phyloP scores from a whole-genome alignment of 257 asterid genomes.

The Ehretia macrophylla region DNA sequence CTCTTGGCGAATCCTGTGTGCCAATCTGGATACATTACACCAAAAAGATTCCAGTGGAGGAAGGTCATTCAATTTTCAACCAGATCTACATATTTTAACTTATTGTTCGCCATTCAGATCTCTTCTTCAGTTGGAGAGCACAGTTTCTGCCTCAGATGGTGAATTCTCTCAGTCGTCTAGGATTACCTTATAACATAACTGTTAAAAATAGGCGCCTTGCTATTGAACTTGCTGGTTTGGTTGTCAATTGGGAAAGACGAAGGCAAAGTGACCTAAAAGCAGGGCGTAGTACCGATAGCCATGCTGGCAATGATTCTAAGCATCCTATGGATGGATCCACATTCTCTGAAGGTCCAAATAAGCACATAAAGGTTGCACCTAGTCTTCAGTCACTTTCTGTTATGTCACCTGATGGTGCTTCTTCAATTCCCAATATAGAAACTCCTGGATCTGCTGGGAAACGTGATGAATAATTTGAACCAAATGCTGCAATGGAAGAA shows the following conservation, averaged over 20 bases:
- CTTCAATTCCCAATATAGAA: slow-evolving; percentile 89
- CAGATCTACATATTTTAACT: slow-evolving; percentile 99
- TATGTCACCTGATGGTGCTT: slow-evolving; percentile 95
- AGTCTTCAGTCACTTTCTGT: slow-evolving; percentile 90
- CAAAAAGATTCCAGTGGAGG: slow-evolving; percentile 94
- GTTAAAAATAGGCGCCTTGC: slow-evolving; percentile 99
- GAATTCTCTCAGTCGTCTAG: slow-evolving; percentile 96
- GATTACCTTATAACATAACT: slow-evolving; percentile 90
- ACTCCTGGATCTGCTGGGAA: slow-evolving; percentile 93
- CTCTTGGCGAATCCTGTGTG: slow-evolving; percentile 98
- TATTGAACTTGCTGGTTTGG: slow-evolving; percentile 99
- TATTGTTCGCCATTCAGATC: slow-evolving; percentile 97
- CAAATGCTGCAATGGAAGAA: slow-evolving; percentile 99
- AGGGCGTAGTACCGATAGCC: slow-evolving; percentile 54
- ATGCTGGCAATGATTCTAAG: slow-evolving; percentile 55
- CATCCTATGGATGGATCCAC: slow-evolving; percentile 73
- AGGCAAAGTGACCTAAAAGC: slow-evolving; percentile 81
- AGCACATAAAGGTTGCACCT: slow-evolving; percentile 93
- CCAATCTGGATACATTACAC: slow-evolving; percentile 99
- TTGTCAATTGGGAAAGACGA: slow-evolving; percentile 96
- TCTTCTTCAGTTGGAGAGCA: slow-evolving; percentile 98
- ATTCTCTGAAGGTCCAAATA: slow-evolving; percentile 83
- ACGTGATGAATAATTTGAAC: slow-evolving; percentile 98
- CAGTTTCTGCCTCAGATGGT: slow-evolving; percentile 99
- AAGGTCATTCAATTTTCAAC: slow-evolving; percentile 96